Evolutionary conservation across 345 rosid genomes (phyloP), one percentile per base, ranked within the genome.

Genomic region (Arabis hirsuta): DNA sequence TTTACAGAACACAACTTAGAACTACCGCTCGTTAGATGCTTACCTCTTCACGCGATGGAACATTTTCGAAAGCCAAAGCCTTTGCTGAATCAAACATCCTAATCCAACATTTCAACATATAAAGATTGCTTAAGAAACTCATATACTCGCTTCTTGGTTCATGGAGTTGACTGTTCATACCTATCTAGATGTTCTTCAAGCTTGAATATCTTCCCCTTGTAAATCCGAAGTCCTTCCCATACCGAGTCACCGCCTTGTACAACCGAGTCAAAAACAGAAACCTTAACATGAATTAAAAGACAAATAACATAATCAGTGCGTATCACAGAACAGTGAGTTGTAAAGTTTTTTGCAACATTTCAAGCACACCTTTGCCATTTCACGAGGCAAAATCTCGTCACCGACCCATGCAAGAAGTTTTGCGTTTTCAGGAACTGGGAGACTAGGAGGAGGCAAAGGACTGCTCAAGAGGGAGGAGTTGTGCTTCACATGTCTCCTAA

Each of bases 181-280:
- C 97, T 75, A 39, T 93, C 97, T 26, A 90, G 69, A 82, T 89
- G 97, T 62, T 87, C 96, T 55, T 93, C 97, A 68, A 93, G 96
- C 83, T 88, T 90, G 82, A 89, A 90, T 55, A 90, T 52, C 79
- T 83, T 90, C 73, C 94, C 84, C 34, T 66, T 77, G 70, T 90
- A 89, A 67, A 90, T 65, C 58, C 96, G 73, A 63, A 93, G 94
- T 55, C 98, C 98, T 85, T 93, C 97, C 98, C 98, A 93, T 53
- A 84, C 97, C 13, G 86, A 90, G 72, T 90, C 94, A 73, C 98
- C 96, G 10, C 98, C 97, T 90, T 90, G 96, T 62, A 93, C 92
- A 65, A 89, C 79, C 39, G 97, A 93, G 79, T 93, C 96, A 77
- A 93, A 90, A 12, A 89, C 94, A 48, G 96, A 88, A 82, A 90